Conservation (phyloP, 108 stramenopile species). For the Cyclostephanos tholiformis region DNA sequence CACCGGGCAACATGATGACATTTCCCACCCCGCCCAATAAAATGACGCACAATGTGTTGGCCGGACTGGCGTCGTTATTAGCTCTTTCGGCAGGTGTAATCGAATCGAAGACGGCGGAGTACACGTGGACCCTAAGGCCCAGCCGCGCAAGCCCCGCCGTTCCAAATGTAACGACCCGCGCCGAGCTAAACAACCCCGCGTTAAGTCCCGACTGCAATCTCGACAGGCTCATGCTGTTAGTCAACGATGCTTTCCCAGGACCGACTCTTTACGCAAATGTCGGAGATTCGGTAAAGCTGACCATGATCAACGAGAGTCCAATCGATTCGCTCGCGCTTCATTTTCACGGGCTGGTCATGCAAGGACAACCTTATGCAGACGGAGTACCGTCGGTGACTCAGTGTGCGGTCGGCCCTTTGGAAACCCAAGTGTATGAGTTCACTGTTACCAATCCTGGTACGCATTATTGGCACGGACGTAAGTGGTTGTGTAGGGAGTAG, state of each 20-base stretch:
- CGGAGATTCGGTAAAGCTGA: conserved; percentile 20
- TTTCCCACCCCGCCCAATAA: too few relatives aligned
- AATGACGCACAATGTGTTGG: too few relatives aligned
- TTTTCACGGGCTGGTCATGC: conserved; percentile 45
- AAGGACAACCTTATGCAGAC: conserved; percentile 39
- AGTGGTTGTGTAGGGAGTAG: too few relatives aligned
- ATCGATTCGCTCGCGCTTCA: conserved; percentile 27
- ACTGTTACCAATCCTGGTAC: conserved; percentile 36
- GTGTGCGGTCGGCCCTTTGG: conserved; percentile 32
- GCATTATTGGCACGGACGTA: conserved; percentile 55
- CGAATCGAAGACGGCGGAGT: conserved; percentile 22
- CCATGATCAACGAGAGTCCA: conserved; percentile 27
- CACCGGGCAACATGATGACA: too few relatives aligned
- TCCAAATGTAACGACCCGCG: not conserved
- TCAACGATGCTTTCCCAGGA: conserved; percentile 37
- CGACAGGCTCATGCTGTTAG: conserved; percentile 27
- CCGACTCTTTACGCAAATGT: conserved; percentile 22
- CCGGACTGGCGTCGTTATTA: not conserved
- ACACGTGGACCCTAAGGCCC: conserved; percentile 33
- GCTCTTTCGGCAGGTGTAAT: too few relatives aligned
- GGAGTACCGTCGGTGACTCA: conserved; percentile 42
- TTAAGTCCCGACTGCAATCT: conserved; percentile 36
- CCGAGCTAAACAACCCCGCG: conserved; percentile 8
- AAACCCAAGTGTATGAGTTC: conserved; percentile 47
- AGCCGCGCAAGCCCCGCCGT: conserved; percentile 20